Evolutionary conservation across 495 filamentous ascomycete species (phyloP).

Genomic region (Talaromyces wortmannii): DNA sequence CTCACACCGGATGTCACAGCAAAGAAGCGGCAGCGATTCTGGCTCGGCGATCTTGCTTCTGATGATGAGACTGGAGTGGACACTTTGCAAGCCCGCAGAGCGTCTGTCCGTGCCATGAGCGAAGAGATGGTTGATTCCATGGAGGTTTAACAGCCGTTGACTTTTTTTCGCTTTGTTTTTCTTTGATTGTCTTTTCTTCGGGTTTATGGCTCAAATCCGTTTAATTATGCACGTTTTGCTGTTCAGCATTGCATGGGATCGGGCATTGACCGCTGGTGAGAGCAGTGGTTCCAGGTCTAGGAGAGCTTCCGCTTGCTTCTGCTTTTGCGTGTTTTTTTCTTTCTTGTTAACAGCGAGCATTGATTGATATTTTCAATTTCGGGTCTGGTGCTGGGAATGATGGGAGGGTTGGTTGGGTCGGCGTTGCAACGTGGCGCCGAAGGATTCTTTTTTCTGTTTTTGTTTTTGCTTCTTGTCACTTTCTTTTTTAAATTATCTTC

Average conservation of each 20-base stretch:
- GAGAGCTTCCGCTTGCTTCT: background rate
- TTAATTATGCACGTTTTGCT: background rate
- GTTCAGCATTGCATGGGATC: slow-evolving; percentile 1
- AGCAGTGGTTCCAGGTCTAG: slow-evolving; percentile 3
- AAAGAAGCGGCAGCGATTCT: slow-evolving; percentile 73
- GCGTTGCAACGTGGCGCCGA: background rate
- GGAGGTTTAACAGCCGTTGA: slow-evolving; percentile 39
- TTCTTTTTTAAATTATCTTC: background rate
- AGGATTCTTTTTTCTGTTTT: background rate
- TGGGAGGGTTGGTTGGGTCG: background rate
- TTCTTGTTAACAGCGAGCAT: background rate
- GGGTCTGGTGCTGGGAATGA: background rate
- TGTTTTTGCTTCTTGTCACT: background rate
- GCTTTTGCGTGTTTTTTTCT: background rate
- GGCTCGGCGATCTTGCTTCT: slow-evolving; percentile 58
- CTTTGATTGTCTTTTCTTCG: background rate
- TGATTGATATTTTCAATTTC: background rate
- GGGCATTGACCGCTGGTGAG: slow-evolving; percentile 6
- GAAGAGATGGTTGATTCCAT: slow-evolving; percentile 68
- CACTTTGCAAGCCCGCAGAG: slow-evolving; percentile 23
- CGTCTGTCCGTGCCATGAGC: slow-evolving; percentile 58
- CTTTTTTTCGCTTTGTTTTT: background rate
- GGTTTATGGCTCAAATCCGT: background rate
- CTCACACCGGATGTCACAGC: slow-evolving; percentile 47
- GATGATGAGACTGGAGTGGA: slow-evolving; percentile 12